Evolutionary conservation across 116 monocot genomes (phyloP).

Genomic region (Iris pallida): DNA sequence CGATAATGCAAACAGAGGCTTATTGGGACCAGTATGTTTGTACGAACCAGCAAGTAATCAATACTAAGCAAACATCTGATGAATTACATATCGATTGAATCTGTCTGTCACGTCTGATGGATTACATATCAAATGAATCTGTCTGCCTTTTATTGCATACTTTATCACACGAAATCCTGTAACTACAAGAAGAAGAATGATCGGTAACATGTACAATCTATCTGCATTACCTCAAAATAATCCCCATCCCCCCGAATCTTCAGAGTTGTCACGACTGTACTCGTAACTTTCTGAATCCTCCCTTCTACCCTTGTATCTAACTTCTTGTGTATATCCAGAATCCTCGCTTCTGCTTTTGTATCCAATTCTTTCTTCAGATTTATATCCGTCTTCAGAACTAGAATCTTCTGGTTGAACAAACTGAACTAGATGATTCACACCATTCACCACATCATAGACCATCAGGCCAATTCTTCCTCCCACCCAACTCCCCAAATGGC

Average conservation of each 20-base stretch:
- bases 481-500: conserved; percentile 92
- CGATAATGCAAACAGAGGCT: too few species aligned
- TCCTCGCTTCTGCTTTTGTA: background rate
- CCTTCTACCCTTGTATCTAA: background rate
- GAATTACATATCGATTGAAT: too few species aligned
- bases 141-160: too few species aligned
- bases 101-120: too few species aligned
- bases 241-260: conserved; percentile 13
- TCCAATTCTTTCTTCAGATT: background rate
- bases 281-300: conserved; percentile 9
- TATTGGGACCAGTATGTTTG: too few species aligned
- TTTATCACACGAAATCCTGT: too few species aligned
- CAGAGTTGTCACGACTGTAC: background rate
- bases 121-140: too few species aligned
- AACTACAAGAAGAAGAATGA: background rate
- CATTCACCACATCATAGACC: conserved; percentile 80
- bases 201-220: conserved; percentile 1
- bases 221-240: conserved; percentile 4
- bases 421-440: conserved; percentile 42
- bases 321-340: background rate
- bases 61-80: too few species aligned
- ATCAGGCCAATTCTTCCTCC: conserved; percentile 90
- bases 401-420: conserved; percentile 26
- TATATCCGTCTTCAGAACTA: background rate
- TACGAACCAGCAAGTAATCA: too few species aligned